Base-by-base conservation (phyloP, 2,329 filamentous ascomycete species). In the Diaporthe vaccinii region DNA sequence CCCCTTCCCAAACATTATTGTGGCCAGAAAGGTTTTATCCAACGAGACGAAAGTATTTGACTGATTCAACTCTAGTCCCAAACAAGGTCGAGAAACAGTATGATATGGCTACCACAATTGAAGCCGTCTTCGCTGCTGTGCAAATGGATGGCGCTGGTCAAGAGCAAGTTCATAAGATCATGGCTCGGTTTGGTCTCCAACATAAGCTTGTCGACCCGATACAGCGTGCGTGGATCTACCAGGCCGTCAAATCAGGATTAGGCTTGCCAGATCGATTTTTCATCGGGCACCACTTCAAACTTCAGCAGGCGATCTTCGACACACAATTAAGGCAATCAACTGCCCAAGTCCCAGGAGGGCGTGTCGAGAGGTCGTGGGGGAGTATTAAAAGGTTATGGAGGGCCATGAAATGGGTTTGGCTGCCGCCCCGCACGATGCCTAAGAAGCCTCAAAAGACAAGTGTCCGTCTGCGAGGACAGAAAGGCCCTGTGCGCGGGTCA, bases 121-220 rank as follows among this genome's bases (percentile, higher is more conserved):
- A 75, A 44, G 74, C 74, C 17, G 25, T 75, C 55, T 44, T 74
- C 28, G 74, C 71, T 36, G 74, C 74, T 44, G 58, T 75, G 36
- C 28, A 75, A 20, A 34, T 61, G 34, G 74, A 75, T 36, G 74
- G 71, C n/a, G 57, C 46, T 10, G 6, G 34, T 8, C 22, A 46
- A 41, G 20, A 31, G 10, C 25, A 46, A 4, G 14, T 70, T 3
- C 65, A 28, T 3, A 68, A 36, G 20, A 49, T 73, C 31, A 59
- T 53, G 41, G 4, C 28, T 28, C 71, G 72, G 22, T 53, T 73
- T 28, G 74, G 74, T 6, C 4, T 75, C 28, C 12, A 51, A 25
- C 53, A 75, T 15, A 20, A 25, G 28, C 62, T 46, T 20, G 10
- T 75, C 39, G 49, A n/a, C 17, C n/a, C 31, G 6, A 9, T 36